Conservation (phyloP, 2,329 filamentous ascomycete species). For the Colletotrichum karsti region DNA sequence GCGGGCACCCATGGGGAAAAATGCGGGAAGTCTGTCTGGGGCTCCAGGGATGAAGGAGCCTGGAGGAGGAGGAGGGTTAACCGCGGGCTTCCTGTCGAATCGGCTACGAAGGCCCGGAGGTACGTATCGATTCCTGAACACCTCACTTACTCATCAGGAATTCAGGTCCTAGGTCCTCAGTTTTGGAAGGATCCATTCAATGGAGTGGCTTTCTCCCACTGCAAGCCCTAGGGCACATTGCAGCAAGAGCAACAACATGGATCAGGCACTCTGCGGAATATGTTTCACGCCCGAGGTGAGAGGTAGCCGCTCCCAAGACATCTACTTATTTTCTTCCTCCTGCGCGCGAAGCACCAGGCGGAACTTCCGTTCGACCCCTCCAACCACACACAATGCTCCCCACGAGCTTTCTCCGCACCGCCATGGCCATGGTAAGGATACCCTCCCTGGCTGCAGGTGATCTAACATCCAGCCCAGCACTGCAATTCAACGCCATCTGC, state of each 20-base stretch:
- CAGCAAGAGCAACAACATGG: no score
- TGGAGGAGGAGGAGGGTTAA: constrained; percentile 13
- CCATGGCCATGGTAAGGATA: neutral
- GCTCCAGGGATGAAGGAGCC: constrained; percentile 8
- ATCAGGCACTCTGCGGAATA: no score
- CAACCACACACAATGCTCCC: constrained; percentile 6
- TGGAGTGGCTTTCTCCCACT: neutral
- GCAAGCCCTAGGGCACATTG: neutral
- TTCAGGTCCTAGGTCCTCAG: no score
- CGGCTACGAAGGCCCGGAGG: neutral
- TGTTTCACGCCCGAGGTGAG: constrained; percentile 25
- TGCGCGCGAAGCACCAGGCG: constrained; percentile 10
- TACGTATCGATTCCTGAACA: neutral
- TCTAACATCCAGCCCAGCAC: neutral
- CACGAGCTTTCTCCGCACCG: constrained; percentile 3
- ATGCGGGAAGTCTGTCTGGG: constrained; percentile 20
- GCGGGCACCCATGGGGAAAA: constrained; percentile 22
- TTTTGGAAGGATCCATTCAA: no score
- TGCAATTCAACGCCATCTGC: neutral
- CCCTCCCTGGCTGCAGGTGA: neutral
- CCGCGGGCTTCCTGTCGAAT: constrained; percentile 2
- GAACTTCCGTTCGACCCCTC: constrained; percentile 25
- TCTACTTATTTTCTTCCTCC: neutral
- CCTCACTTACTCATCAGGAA: no score
- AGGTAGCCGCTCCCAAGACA: constrained; percentile 1